Base-by-base conservation (phyloP, 768 basidiomycete genomes). In the Podaxis carcinomalis region DNA sequence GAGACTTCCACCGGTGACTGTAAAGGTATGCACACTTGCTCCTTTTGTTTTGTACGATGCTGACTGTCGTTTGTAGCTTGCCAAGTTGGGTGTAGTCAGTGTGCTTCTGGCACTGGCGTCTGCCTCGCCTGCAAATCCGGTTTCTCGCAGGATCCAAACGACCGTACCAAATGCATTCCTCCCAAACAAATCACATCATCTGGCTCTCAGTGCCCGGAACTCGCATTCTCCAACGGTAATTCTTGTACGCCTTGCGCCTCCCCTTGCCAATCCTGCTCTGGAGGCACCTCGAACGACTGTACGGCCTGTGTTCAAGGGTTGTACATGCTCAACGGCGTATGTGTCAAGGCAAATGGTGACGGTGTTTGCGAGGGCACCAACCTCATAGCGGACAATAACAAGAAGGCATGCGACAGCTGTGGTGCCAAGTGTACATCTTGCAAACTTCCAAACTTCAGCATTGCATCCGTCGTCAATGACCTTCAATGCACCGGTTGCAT, bases 381-480 rank as follows among this genome's bases (percentile, higher is more conserved):
- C 40, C 72, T 89, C 60, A 83, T 94, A 42, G 91, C 85, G 16
- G 89, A 95, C 64, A 91, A 90, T 63, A 80, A 82, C 68, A 94
- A 92, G 74, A 74, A 78, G 16, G 85, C 85, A 59, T 95, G 93
- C 67, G 90, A 94, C 66, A 81, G 91, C 58, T 93, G 93, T 67
- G 90, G 90, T 1, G 74, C 87, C 0, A 89, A 87, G 65, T 95
- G 92, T 69, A 87, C 85, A 1, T 78, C 83, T 5, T 95, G 93
- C 73, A 75, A 81, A 59, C 91, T 92, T 63, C 79, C 88, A 2
- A 81, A 79, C 63, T 94, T 94, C 67, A 86, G 68, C 55, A 77
- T 80, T 10, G 82, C 81, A 1, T 92, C 91, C 6, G 85, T 85
- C 0, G 76, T 86, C 42, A 73, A 79, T 42, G 78, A 89, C 62